Conservation (phyloP, 768 basidiomycete species). For the Trametes sanguinea region DNA sequence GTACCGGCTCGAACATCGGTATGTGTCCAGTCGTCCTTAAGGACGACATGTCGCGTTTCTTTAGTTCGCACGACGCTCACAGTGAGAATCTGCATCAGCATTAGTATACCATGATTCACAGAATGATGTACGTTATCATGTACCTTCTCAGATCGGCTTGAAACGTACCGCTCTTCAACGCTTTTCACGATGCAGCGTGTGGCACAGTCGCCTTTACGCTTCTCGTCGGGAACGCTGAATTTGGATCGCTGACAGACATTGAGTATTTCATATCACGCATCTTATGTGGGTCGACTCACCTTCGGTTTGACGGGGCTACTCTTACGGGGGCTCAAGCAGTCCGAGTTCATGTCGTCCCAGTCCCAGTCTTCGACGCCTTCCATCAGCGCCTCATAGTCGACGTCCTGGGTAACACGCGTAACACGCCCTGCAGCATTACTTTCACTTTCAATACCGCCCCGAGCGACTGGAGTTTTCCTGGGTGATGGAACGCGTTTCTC, state of each 20-base stretch:
- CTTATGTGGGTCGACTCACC: too few relatives aligned
- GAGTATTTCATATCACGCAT: background rate
- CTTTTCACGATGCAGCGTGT: constrained; percentile 59
- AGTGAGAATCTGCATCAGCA: constrained; percentile 46
- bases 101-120: too few relatives aligned
- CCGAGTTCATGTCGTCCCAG: constrained; percentile 57
- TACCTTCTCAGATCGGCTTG: constrained; percentile 40
- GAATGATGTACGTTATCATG: background rate
- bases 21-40: constrained; percentile 79
- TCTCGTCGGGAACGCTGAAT: constrained; percentile 1
- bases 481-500: background rate
- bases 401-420: constrained; percentile 23
- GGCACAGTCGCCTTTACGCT: constrained; percentile 37
- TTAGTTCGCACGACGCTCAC: constrained; percentile 46
- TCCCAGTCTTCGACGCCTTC: constrained; percentile 74
- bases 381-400: constrained; percentile 53
- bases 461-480: background rate
- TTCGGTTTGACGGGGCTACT: constrained; percentile 28
- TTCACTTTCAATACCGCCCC: too few relatives aligned
- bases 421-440: background rate
- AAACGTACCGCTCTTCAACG: constrained; percentile 40
- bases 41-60: constrained; percentile 50
- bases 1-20: constrained; percentile 63
- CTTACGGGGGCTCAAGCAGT: constrained; percentile 55
- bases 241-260: background rate